Evolutionary conservation across 768 basidiomycete species (phyloP).

Genomic region (Pisolithus microcarpus): DNA sequence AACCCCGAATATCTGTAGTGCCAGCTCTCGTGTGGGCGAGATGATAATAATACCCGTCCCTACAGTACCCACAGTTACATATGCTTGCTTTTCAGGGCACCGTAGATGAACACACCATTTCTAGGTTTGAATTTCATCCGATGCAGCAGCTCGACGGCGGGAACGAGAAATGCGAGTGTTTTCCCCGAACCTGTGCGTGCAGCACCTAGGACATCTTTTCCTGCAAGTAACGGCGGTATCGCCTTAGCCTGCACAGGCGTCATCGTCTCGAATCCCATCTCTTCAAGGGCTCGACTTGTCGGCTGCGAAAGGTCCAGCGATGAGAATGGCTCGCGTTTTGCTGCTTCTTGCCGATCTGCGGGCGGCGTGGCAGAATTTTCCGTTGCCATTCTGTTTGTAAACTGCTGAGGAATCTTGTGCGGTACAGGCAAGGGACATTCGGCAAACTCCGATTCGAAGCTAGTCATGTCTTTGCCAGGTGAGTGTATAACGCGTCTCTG

Average conservation of each 20-base stretch:
- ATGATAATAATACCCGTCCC: slow-evolving; percentile 95
- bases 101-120: slow-evolving; percentile 53
- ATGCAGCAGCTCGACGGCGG: slow-evolving; percentile 85
- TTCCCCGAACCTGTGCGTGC: slow-evolving; percentile 96
- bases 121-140: slow-evolving; percentile 94
- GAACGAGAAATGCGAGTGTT: slow-evolving; percentile 93
- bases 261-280: slow-evolving; percentile 90
- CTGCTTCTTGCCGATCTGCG: slow-evolving; percentile 24
- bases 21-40: slow-evolving; percentile 93
- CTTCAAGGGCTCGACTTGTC: slow-evolving; percentile 64
- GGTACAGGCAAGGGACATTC: background rate
- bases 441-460: slow-evolving; percentile 19
- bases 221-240: slow-evolving; percentile 88
- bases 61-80: slow-evolving; percentile 20
- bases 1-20: slow-evolving; percentile 96
- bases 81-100: background rate
- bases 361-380: slow-evolving; percentile 19
- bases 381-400: slow-evolving; percentile 15
- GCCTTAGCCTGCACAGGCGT: slow-evolving; percentile 88
- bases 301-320: slow-evolving; percentile 75
- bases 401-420: background rate
- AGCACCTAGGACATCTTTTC: slow-evolving; percentile 94
- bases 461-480: slow-evolving; percentile 10
- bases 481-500: too few relatives aligned
- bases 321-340: slow-evolving; percentile 56